phyloP scores from a whole-genome alignment of 2,329 filamentous ascomycete genomes.

The Aspergillus thermomutatus region DNA sequence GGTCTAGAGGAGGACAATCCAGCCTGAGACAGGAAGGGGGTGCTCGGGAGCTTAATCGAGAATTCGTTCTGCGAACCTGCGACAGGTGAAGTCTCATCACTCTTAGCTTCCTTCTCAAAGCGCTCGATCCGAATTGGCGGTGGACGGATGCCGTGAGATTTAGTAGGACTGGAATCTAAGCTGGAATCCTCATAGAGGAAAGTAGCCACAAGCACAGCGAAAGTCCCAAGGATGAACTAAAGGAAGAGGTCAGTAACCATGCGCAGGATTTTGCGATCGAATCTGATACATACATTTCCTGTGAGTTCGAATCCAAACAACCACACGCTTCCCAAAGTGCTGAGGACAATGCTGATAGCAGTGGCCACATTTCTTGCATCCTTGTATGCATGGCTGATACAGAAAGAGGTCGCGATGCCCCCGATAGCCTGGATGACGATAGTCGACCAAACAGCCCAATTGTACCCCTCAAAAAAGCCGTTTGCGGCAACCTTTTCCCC shows the following conservation, averaged over 20 bases:
- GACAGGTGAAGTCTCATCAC: constrained; percentile 31
- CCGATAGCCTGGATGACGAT: constrained; percentile 79
- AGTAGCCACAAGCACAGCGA: constrained; percentile 73
- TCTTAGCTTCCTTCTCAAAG: constrained; percentile 72
- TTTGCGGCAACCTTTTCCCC: constrained; percentile 76
- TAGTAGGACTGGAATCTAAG: constrained; percentile 15
- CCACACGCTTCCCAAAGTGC: constrained; percentile 77
- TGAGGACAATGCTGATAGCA: constrained; percentile 85
- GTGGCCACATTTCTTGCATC: constrained; percentile 93
- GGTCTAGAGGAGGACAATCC: constrained; percentile 53
- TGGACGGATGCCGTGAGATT: constrained; percentile 52
- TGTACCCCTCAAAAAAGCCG: constrained; percentile 94
- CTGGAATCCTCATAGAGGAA: constrained; percentile 73
- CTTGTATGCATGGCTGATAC: constrained; percentile 80
- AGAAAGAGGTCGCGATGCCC: constrained; percentile 77
- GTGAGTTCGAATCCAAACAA: constrained; percentile 80
- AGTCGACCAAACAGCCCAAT: constrained; percentile 83
- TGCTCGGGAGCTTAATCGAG: constrained; percentile 45
- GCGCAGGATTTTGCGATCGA: constrained; percentile 1
- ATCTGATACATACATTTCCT: constrained; percentile 58
- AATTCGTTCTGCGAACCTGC: constrained; percentile 40
- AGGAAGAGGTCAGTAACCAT: constrained; percentile 8
- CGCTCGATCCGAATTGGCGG: constrained; percentile 58
- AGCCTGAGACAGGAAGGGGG: constrained; percentile 47
- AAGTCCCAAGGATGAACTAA: constrained; percentile 79